phyloP scores from a whole-genome alignment of 176 grass and related monocot species.

The Juncus inflexus region DNA sequence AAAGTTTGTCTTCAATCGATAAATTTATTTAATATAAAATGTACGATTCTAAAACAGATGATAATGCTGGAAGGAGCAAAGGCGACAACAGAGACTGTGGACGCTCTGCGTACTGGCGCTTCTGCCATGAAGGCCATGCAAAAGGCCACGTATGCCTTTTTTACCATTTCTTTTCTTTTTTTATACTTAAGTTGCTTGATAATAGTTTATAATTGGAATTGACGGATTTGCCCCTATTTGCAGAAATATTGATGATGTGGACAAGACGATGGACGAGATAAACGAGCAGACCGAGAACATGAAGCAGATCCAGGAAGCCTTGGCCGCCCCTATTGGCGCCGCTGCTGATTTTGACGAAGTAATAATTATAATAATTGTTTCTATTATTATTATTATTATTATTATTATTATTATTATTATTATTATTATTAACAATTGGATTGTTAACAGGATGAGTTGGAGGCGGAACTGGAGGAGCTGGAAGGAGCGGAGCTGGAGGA shows the following conservation, averaged over 20 bases:
- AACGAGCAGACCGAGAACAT: slow-evolving; percentile 96
- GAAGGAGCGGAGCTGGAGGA: slow-evolving; percentile 77
- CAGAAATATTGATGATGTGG: slow-evolving; percentile 95
- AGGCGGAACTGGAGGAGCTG: slow-evolving; percentile 84
- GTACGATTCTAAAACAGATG: slow-evolving; percentile 41
- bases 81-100: slow-evolving; percentile 95
- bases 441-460: slow-evolving; percentile 81
- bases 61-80: slow-evolving; percentile 97
- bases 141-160: too few relatives aligned
- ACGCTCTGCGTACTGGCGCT: slow-evolving; percentile 93
- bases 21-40: too few relatives aligned
- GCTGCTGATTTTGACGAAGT: slow-evolving; percentile 96
- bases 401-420: neutral
- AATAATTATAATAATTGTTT: neutral
- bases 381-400: neutral
- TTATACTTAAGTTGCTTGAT: slow-evolving; percentile 11
- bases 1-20: too few relatives aligned
- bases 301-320: slow-evolving; percentile 88
- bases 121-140: slow-evolving; percentile 92
- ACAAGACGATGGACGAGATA: slow-evolving; percentile 98
- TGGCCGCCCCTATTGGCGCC: slow-evolving; percentile 71
- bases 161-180: slow-evolving; percentile 12
- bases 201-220: slow-evolving; percentile 6
- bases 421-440: neutral
- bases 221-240: slow-evolving; percentile 18